Percentiles rank a stretch among this genome's conserved stretches.
These are phyloP conservation scores for Fraxinus quadrangulata DNA, from an alignment of 257 asterid genomes.

Conservation along the genomic window DNA sequence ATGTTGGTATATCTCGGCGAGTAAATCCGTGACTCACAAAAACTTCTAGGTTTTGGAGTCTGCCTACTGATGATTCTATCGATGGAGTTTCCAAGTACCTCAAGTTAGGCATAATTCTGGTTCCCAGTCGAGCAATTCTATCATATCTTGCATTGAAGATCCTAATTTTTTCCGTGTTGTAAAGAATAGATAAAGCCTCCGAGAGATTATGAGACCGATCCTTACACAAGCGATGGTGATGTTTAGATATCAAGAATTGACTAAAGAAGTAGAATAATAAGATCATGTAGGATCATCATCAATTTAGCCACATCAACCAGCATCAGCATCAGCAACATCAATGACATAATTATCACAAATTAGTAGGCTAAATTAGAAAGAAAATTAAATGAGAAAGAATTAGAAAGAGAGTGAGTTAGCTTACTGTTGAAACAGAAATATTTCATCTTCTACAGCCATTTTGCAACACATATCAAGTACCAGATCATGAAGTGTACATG, in stretches of 20 bases:
- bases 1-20: too few species aligned
- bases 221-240: neutral
- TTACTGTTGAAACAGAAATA: neutral
- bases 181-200: neutral
- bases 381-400: too few species aligned
- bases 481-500: constrained; percentile 7
- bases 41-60: constrained; percentile 10
- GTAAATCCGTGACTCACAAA: too few species aligned
- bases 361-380: too few species aligned
- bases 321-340: too few species aligned
- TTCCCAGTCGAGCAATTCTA: neutral
- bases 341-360: too few species aligned
- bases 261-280: neutral
- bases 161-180: neutral
- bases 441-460: neutral
- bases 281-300: neutral
- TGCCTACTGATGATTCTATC: neutral
- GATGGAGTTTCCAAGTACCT: neutral
- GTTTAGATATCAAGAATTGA: neutral
- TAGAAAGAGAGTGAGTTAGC: neutral
- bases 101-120: neutral
- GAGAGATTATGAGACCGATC: neutral
- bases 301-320: too few species aligned
- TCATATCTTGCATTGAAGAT: neutral
- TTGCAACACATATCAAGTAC: constrained; percentile 11